Conservation (phyloP, 2,329 filamentous ascomycete genomes). For the Dothidotthia symphoricarpi region DNA sequence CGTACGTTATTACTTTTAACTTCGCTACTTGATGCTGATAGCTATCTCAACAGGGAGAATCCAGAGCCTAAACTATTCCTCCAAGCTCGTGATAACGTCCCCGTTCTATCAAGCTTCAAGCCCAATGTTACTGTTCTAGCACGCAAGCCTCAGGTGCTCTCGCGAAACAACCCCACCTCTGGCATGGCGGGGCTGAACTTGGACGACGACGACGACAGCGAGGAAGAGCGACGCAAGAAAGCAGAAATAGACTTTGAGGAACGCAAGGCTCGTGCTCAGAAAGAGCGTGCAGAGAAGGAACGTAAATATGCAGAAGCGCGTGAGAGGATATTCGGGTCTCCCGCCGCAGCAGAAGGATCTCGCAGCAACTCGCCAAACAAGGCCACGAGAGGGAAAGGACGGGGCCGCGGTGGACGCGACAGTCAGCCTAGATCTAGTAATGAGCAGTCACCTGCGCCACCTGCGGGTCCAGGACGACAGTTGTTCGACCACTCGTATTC, state of each 20-base stretch:
- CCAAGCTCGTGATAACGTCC: conserved; percentile 61
- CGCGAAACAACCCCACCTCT: conserved; percentile 52
- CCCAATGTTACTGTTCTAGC: conserved; percentile 80
- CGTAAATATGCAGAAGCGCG: conserved; percentile 84
- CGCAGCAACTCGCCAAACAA: conserved; percentile 38
- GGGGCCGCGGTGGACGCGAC: conserved; percentile 40
- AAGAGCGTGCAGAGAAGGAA: conserved; percentile 85
- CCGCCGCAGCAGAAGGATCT: conserved; percentile 37
- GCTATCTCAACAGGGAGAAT: conserved; percentile 58
- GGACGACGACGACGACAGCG: conserved; percentile 60
- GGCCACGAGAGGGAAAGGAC: conserved; percentile 37
- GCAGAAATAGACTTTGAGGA: conserved; percentile 70
- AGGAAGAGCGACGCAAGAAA: conserved; percentile 60
- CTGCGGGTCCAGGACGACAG: conserved; percentile 51
- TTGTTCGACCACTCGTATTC: conserved; percentile 76
- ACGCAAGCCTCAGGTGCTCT: conserved; percentile 67
- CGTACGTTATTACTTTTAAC: conserved; percentile 55
- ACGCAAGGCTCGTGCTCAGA: conserved; percentile 71
- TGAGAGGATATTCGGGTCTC: conserved; percentile 78
- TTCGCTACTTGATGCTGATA: conserved; percentile 13
- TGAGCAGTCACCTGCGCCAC: conserved; percentile 38
- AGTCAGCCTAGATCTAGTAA: conserved; percentile 39
- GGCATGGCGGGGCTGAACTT: conserved; percentile 48
- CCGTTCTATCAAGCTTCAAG: conserved; percentile 71
- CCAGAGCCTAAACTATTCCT: conserved; percentile 74